Evolutionary conservation across 2,329 filamentous ascomycete species (phyloP).

Genomic region (Alternaria arbusti): DNA sequence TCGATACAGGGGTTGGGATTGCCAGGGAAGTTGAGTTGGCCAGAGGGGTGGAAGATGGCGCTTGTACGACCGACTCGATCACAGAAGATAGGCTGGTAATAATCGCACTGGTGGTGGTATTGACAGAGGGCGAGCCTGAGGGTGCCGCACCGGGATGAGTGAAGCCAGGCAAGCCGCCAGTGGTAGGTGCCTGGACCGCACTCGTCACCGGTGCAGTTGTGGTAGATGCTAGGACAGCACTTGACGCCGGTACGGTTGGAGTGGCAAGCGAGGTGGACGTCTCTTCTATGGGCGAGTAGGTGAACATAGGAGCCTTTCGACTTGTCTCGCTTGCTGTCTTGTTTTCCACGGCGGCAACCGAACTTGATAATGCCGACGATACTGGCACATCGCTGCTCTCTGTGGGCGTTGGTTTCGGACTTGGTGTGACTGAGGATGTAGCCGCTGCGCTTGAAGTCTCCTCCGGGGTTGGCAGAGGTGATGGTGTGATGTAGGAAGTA

Average conservation of each 20-base stretch:
- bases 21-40: conserved; percentile 8
- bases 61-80: not conserved
- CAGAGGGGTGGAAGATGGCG: not conserved
- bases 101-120: not conserved
- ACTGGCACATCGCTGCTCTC: conserved; percentile 7
- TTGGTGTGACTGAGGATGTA: conserved; percentile 3
- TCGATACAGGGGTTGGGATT: not conserved
- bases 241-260: conserved; percentile 7
- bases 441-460: conserved; percentile 16
- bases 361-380: conserved; percentile 13
- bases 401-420: conserved; percentile 10
- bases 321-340: conserved; percentile 20
- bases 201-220: conserved; percentile 15
- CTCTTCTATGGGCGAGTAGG: conserved; percentile 30
- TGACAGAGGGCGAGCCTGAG: conserved; percentile 3
- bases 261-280: conserved; percentile 9
- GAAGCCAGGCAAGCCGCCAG: conserved; percentile 30
- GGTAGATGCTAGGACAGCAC: conserved; percentile 7
- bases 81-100: conserved; percentile 4
- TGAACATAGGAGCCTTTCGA: conserved; percentile 27
- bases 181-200: conserved; percentile 11
- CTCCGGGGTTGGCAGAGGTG: conserved; percentile 18
- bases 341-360: conserved; percentile 21
- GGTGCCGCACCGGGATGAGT: conserved; percentile 18
- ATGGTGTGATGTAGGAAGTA: conserved; percentile 40